phyloP scores from a whole-genome alignment of 1,284 basidiomycete genomes.

The Exsudoporus floridanus region DNA sequence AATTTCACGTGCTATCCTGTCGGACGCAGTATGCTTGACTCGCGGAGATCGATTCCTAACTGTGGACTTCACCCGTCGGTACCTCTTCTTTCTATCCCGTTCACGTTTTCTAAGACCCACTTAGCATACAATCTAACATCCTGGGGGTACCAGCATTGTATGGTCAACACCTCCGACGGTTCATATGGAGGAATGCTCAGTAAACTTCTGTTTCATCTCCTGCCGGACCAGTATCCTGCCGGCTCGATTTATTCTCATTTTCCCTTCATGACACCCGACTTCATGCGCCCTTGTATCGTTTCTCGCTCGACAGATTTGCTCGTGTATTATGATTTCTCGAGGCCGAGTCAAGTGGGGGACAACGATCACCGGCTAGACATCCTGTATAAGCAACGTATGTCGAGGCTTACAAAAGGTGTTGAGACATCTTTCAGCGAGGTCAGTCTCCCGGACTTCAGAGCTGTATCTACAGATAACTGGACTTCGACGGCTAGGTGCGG shows the following conservation, averaged over 20 bases:
- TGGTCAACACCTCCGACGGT: slow-evolving; percentile 61
- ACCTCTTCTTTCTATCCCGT: background rate
- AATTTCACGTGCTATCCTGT: slow-evolving; percentile 80
- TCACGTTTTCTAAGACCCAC: background rate
- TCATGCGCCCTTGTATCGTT: slow-evolving; percentile 22
- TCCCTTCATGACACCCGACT: slow-evolving; percentile 58
- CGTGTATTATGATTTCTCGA: slow-evolving; percentile 26
- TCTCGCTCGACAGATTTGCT: slow-evolving; percentile 10
- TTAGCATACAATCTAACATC: slow-evolving; percentile 69
- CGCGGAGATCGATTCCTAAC: slow-evolving; percentile 81
- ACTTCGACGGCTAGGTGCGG: slow-evolving; percentile 10
- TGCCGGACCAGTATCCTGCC: slow-evolving; percentile 67
- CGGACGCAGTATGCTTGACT: slow-evolving; percentile 75
- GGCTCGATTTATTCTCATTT: slow-evolving; percentile 62
- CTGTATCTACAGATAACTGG: background rate
- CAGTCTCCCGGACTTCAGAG: slow-evolving; percentile 1
- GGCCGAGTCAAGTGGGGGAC: slow-evolving; percentile 7
- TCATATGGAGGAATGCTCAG: slow-evolving; percentile 72
- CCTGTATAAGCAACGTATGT: slow-evolving; percentile 22
- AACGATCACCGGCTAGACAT: background rate
- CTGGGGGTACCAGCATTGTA: slow-evolving; percentile 76
- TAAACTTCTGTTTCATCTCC: slow-evolving; percentile 67
- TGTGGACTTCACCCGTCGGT: slow-evolving; percentile 66
- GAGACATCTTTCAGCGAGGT: slow-evolving; percentile 16
- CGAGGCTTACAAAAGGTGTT: slow-evolving; percentile 18